Evolutionary conservation across 495 filamentous ascomycete genomes (phyloP), one percentile per base, ranked within the genome.

Genomic region (Aspergillus wentii): DNA sequence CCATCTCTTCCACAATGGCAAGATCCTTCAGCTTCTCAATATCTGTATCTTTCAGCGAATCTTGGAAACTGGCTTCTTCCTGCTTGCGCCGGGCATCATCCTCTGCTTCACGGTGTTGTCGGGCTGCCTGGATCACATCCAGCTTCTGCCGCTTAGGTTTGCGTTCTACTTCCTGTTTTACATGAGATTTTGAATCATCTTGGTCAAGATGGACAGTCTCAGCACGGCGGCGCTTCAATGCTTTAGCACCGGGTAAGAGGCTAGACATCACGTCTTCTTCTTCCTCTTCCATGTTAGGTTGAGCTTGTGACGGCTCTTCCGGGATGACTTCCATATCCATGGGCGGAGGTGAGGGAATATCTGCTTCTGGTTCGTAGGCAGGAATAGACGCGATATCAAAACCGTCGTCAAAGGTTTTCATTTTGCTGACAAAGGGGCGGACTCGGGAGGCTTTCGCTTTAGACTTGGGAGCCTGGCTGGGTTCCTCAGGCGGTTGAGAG

Each of bases 1-100:
- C 76, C 70, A 92, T 87, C 34, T 86, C 76, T 51, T 92, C 89
- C 10, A 96, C 72, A 26, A 88, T 75, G n/a, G 82, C 82, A 2
- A 90, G 64, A 13, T 79, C 79, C 28, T 79, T 82, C 44, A 95
- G 76, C n/a, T 80, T 70, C 8, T 76, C 76, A 16, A 90, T 71
- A 35, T 82, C 76, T 38, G 88, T 69, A 11, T 72, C 80, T 15
- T 76, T 69, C 6, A 79, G 52, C 1, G 70, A 54, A 6, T 68
- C 65, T 10, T 68, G 64, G 0, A 82, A 54, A 3, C 59, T 57
- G 34, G 82, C 74, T 31, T 81, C 75, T 17, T 62, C 56, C 26
- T 54, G 41, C 4, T 40, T 53, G 16, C 48, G 47, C 13, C 59
- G 65, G 14, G 60, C 68, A 15, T 79, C 74, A 44, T 90, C 86